phyloP scores from a whole-genome alignment of 208 protist species.

The Leishmania braziliensis region DNA sequence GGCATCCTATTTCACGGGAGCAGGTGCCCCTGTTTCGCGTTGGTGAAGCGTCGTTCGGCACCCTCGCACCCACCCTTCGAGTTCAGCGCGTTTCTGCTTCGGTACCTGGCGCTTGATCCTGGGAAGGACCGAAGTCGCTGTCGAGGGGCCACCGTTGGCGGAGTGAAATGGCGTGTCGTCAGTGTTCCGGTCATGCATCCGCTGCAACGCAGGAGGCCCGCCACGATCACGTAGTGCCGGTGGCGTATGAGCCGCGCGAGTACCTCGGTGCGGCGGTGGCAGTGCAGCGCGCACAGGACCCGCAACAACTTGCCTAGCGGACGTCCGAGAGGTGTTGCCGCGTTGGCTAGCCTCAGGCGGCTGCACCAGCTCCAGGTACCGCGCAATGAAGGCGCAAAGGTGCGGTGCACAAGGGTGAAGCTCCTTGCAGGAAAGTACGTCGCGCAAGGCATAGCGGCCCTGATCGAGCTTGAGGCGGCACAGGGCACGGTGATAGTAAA shows the following conservation, averaged over 20 bases:
- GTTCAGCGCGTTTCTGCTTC: neutral
- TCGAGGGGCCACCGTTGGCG: neutral
- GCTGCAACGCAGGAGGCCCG: neutral
- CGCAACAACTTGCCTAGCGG: neutral
- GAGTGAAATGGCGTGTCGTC: neutral
- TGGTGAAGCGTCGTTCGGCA: conserved; percentile 25
- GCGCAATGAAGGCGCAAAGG: conserved; percentile 76
- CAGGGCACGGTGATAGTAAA: conserved; percentile 84
- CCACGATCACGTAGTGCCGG: neutral
- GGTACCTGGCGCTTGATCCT: neutral
- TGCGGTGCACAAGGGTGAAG: conserved; percentile 61
- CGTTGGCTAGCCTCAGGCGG: neutral
- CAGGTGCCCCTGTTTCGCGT: conserved; percentile 6
- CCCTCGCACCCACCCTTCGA: conserved; percentile 11
- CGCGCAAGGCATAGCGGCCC: conserved; percentile 76
- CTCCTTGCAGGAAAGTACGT: conserved; percentile 84
- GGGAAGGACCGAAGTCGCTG: neutral
- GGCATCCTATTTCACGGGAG: neutral
- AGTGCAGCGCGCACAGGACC: neutral
- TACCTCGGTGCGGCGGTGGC: neutral
- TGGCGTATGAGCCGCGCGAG: neutral
- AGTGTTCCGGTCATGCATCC: neutral
- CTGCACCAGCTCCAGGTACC: conserved; percentile 55
- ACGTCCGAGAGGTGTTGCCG: neutral
- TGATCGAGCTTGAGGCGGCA: conserved; percentile 83